Percentiles rank a stretch among this genome's conserved stretches.
Conservation (phyloP, 2,329 filamentous ascomycete genomes). For the Colletotrichum sp. region DNA sequence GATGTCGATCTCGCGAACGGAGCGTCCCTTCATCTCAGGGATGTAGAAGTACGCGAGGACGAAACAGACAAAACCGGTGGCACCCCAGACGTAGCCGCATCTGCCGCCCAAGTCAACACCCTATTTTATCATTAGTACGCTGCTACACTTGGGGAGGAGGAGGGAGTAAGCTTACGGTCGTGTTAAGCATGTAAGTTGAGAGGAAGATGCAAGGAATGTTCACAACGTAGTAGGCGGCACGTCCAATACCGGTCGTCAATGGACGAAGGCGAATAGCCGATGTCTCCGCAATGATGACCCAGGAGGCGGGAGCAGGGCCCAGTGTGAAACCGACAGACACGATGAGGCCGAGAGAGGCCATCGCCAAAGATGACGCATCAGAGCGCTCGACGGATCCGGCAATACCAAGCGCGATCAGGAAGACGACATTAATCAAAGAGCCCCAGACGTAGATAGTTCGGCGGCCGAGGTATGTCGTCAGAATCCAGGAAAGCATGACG, state of each 20-base stretch:
- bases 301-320: constrained; percentile 68
- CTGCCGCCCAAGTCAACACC: constrained; percentile 54
- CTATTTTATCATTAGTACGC: constrained; percentile 31
- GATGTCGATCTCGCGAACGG: constrained; percentile 68
- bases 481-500: constrained; percentile 71
- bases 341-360: constrained; percentile 68
- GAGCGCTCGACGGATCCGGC: constrained; percentile 51
- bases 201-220: constrained; percentile 73
- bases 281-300: constrained; percentile 72
- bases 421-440: constrained; percentile 54
- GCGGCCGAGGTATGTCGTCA: constrained; percentile 67
- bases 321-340: constrained; percentile 69
- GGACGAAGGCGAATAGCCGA: constrained; percentile 68
- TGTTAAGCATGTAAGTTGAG: constrained; percentile 65
- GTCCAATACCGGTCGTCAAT: constrained; percentile 69
- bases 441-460: constrained; percentile 70
- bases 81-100: constrained; percentile 66
- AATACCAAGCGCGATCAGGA: constrained; percentile 65
- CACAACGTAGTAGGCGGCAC: constrained; percentile 66
- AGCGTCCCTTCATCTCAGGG: constrained; percentile 62
- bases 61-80: constrained; percentile 60
- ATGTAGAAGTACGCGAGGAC: constrained; percentile 52
- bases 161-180: constrained; percentile 37
- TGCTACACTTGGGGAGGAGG: neutral
- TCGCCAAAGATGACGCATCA: constrained; percentile 52